Evolutionary conservation across 2,329 filamentous ascomycete species (phyloP).

Genomic region (Ophiostoma montium): DNA sequence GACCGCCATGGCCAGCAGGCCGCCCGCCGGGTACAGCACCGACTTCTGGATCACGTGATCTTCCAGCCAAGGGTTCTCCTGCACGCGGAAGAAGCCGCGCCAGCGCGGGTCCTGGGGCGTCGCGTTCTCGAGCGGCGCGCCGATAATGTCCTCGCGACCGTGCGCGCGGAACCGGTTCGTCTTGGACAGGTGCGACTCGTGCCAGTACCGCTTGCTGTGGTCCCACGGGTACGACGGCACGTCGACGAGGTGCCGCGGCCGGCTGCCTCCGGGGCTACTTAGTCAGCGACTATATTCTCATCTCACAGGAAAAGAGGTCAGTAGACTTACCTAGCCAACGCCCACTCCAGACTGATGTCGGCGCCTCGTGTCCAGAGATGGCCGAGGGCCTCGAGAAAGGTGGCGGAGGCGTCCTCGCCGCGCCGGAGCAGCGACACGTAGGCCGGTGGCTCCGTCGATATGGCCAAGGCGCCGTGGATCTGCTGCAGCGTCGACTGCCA

Average conservation of each 20-base stretch:
- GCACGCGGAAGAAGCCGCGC: slow-evolving; percentile 28
- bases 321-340: background rate
- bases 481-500: slow-evolving; percentile 10
- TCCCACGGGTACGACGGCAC: slow-evolving; percentile 29
- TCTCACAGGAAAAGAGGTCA: too few relatives aligned
- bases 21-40: slow-evolving; percentile 24
- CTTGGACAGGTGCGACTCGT: slow-evolving; percentile 21
- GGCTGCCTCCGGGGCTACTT: background rate
- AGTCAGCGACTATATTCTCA: background rate
- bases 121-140: slow-evolving; percentile 14
- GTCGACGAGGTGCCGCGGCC: slow-evolving; percentile 18
- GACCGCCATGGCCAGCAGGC: slow-evolving; percentile 24
- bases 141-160: slow-evolving; percentile 18
- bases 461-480: background rate
- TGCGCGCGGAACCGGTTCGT: slow-evolving; percentile 19
- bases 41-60: slow-evolving; percentile 28
- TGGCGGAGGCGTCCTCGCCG: slow-evolving; percentile 5
- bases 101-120: slow-evolving; percentile 22
- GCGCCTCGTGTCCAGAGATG: slow-evolving; percentile 10
- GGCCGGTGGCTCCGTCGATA: background rate
- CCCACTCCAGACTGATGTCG: slow-evolving; percentile 6
- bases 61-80: slow-evolving; percentile 29
- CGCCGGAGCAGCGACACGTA: slow-evolving; percentile 11
- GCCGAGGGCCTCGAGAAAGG: slow-evolving; percentile 7
- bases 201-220: slow-evolving; percentile 24